Evolutionary conservation across 1,284 basidiomycete genomes (phyloP).

Genomic region (Ganoderma multipileum): DNA sequence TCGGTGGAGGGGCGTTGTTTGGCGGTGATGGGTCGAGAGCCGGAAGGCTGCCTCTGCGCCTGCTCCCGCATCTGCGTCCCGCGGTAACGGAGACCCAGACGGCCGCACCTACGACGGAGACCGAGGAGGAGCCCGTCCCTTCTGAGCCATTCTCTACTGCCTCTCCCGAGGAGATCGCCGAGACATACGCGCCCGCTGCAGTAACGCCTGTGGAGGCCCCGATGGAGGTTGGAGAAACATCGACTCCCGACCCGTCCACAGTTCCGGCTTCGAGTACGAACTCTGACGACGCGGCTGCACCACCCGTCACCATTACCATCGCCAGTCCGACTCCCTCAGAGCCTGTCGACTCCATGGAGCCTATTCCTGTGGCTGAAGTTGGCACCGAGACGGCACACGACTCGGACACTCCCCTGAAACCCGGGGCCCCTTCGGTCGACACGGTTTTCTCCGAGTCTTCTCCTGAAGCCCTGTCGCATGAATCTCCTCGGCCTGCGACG

Average conservation of each 20-base stretch:
- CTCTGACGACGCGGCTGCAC: not conserved
- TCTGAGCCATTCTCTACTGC: slow-evolving; percentile 6
- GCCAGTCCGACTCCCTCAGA: not conserved
- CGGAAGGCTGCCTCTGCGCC: slow-evolving; percentile 4
- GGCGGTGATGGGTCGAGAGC: slow-evolving; percentile 27
- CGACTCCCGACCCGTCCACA: not conserved
- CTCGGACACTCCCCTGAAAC: slow-evolving; percentile 20
- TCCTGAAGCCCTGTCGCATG: not conserved
- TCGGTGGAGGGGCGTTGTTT: slow-evolving; percentile 37
- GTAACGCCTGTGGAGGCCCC: not conserved
- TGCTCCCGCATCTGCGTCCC: not conserved
- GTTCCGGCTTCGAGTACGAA: not conserved
- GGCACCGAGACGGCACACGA: slow-evolving; percentile 20
- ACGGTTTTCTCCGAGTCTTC: not conserved
- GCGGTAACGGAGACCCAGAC: slow-evolving; percentile 1
- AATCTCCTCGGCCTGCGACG: slow-evolving; percentile 16
- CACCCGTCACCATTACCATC: not conserved
- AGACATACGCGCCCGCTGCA: not conserved
- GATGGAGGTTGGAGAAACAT: slow-evolving; percentile 2
- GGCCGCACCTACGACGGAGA: not conserved
- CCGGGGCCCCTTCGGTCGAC: too few relatives aligned
- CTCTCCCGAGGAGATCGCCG: not conserved
- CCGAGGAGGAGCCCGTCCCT: not conserved
- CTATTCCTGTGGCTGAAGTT: slow-evolving; percentile 13
- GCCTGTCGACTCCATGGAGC: not conserved